Conservation (phyloP, 192 early-diverging fungal genomes). For the Podila epigama region DNA sequence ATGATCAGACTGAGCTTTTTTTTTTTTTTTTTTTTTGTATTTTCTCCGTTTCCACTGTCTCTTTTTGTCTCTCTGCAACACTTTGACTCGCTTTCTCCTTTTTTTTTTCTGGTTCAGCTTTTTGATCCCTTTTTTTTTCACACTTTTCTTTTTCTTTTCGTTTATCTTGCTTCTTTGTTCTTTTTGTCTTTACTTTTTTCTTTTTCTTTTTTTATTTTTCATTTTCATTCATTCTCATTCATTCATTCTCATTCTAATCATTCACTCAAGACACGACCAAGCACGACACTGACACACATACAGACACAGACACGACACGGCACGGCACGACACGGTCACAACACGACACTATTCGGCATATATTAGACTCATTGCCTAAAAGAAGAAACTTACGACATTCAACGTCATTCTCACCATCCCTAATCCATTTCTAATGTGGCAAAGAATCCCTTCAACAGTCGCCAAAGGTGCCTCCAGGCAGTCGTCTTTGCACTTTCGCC, state of each 20-base stretch:
- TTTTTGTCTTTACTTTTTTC: slow-evolving; percentile 14
- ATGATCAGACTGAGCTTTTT: not conserved
- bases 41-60: too few species aligned
- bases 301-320: too few species aligned
- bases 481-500: slow-evolving; percentile 13
- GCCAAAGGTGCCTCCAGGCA: slow-evolving; percentile 4
- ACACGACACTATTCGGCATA: too few species aligned
- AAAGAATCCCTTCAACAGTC: slow-evolving; percentile 30
- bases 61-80: slow-evolving; percentile 6
- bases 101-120: slow-evolving; percentile 1
- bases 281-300: too few species aligned
- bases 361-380: too few species aligned
- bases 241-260: slow-evolving; percentile 4
- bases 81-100: not conserved
- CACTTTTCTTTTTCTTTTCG: not conserved
- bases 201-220: slow-evolving; percentile 12
- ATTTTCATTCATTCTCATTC: not conserved
- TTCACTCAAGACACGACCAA: too few species aligned
- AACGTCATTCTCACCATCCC: not conserved
- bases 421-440: slow-evolving; percentile 30
- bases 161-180: slow-evolving; percentile 4
- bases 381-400: not conserved
- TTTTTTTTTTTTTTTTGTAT: not conserved
- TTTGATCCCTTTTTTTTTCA: not conserved
- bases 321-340: too few species aligned